Evolutionary conservation across 2,329 filamentous ascomycete genomes (phyloP), one percentile per base, ranked within the genome.

Genomic region (Pseudogymnoascus sp.): DNA sequence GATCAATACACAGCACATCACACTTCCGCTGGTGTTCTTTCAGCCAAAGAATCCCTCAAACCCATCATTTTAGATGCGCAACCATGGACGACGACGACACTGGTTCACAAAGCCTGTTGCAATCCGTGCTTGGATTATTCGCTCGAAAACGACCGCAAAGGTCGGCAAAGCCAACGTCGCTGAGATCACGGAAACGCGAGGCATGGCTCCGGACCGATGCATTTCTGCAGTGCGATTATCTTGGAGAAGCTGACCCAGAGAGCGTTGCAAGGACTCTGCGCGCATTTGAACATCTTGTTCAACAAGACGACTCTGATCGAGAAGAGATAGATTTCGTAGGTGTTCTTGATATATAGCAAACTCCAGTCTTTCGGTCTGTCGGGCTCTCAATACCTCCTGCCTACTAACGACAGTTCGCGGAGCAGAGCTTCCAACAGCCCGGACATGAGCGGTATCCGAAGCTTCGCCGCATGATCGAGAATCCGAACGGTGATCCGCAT

Each of bases 131-230:
- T 62, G 63, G 65, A 58, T 64, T 67, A 10, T 66, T 67, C 57
- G 61, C 64, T 62, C 63, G 63, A 63, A 65, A 63, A 61, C 63
- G 19, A 64, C 63, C 64, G 60, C 39, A 66, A 63, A 65, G 59
- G 59, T 62, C 61, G 37, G 59, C 64, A 37, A 28, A 62, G 59
- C 63, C 63, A 10, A 35, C 59, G 52, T 65, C 63, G 56, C 37
- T 66, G 63, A 63, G 57, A 62, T 65, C 66, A 56, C 64, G 58
- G 57, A 61, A 41, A 60, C 65, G 61, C 63, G 65, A 68, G 10
- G 66, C 65, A 65, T 68, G 65, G 64, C 61, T 68, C 39, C 65
- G 65, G 56, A 67, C 66, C 61, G 65, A 67, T 62, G 62, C 65
- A 62, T 67, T 45, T 65, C 59, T 67, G 62, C 66, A 67, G 61